Base-by-base conservation (phyloP, 331 rosid species). In the Prunus yedoensis region DNA sequence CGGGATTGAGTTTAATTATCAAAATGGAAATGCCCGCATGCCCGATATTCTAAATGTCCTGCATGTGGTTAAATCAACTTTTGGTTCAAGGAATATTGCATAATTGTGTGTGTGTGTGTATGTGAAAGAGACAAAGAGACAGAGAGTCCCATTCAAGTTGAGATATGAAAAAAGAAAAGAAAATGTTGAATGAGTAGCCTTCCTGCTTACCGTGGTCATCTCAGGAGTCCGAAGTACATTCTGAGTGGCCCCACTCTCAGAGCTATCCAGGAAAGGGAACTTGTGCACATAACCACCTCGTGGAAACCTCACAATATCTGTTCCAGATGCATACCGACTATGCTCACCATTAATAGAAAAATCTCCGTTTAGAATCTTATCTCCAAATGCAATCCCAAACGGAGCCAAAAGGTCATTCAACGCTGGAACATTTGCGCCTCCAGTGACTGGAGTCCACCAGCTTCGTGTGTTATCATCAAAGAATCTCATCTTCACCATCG, bases 401-500 rank as follows among this genome's bases (percentile, higher is more conserved):
- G 99, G 96, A 74, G 92, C 96, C 87, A 94, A 89, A 62, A 92
- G 92, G 79, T 92, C 91, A 80, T 94, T 94, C 56, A 90, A 85
- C 30, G 99, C 97, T 54, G 97, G 97, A 87, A 90, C 61, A 87
- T 94, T 94, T 77, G 97, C 89, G 17, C 97, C 99, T 77, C 97
- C 99, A 32, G 99, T 94, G 59, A 89, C 96, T 14, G 99, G 97
- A 76, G 97, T 94, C 99, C 99, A 94, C 99, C 99, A 94, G 81
- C 99, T 92, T 73, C 99, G 84, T 1, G 99, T 92, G 83, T 94
- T 92, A 71, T 94, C 97, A 75, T 94, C 99, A 76, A 94, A 94
- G 80, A 94, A 92, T 81, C 95, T 88, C 99, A 94, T 94, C 82
- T 92, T 92, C 70, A 94, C 96, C 99, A 94, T 94, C 13, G 97